Evolutionary conservation across 176 grass and related monocot genomes (phyloP), one percentile per base, ranked within the genome.

Genomic region (Microstegium vimineum): DNA sequence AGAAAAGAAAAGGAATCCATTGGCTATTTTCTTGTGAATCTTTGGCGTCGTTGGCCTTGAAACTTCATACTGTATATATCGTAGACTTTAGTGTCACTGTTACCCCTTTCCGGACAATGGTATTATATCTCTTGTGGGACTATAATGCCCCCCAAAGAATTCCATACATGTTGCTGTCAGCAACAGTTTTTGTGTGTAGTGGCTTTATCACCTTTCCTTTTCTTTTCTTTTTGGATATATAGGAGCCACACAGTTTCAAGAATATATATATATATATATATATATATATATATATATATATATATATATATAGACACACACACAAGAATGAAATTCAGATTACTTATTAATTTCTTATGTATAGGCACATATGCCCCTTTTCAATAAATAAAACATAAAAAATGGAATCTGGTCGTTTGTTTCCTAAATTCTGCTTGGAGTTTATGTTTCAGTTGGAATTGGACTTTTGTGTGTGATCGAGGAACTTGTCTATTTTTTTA

Each of bases 161-260:
- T 40, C 5, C 23, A 16, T 16, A 32, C 23, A 11, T 16, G 41
- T 79, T 52, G 54, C 42, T 54, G 17, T 80, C 69, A 23, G 25
- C 33, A 23, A 42, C 23, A 18, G 33, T 9, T 0, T 80, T 49
- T 52, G 26, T 73, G n/a, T n/a, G 7, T 41, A 41, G 8, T 47
- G 31, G 23, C 8, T 30, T 43, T 34, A 75, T 75, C 71, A 75
- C 16, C 81, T n/a, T 30, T 81, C 78, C 11, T 31, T 79, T 86
- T 57, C 78, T 40, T 20, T 70, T 23, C 56, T 64, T 65, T 34
- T 49, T 31, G n/a, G 32, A 79, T n/a, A 40, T 46, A 64, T 22
- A 22, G 32, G 61, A 64, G 59, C 61, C 61, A 83, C 61, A 16
- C 4, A 73, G 15, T 36, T 38, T n/a, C 40, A 35, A 36, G 27